phyloP scores from a whole-genome alignment of 495 filamentous ascomycete species.

The Aspergillus mulundensis region DNA sequence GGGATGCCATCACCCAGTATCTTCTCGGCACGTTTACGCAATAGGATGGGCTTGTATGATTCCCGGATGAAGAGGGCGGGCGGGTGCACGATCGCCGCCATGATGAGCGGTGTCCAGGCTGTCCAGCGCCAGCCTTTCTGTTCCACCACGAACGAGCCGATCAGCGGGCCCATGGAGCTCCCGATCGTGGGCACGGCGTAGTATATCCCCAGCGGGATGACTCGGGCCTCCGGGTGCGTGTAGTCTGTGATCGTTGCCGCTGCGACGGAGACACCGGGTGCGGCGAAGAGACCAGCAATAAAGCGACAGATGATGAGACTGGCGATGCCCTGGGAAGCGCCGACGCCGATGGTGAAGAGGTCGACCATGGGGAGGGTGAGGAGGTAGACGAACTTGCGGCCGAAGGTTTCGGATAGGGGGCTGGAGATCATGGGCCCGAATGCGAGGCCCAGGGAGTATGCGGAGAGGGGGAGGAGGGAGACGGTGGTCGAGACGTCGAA shows the following conservation, averaged over 20 bases:
- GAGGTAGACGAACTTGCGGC: slow-evolving; percentile 52
- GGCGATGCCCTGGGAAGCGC: slow-evolving; percentile 52
- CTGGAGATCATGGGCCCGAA: slow-evolving; percentile 57
- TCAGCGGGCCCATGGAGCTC: slow-evolving; percentile 52
- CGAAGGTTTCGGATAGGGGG: slow-evolving; percentile 56
- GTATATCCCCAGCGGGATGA: slow-evolving; percentile 16
- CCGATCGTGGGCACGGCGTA: slow-evolving; percentile 50
- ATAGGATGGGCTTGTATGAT: slow-evolving; percentile 49
- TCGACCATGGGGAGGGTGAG: slow-evolving; percentile 49
- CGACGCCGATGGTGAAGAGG: slow-evolving; percentile 62
- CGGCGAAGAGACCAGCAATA: slow-evolving; percentile 52
- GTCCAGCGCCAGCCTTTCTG: slow-evolving; percentile 52
- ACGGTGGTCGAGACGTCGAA: slow-evolving; percentile 49
- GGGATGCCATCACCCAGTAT: slow-evolving; percentile 30
- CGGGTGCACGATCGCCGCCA: slow-evolving; percentile 17
- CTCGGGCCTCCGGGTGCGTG: slow-evolving; percentile 6
- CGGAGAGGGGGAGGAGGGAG: slow-evolving; percentile 50
- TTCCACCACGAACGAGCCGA: slow-evolving; percentile 57
- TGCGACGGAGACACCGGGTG: slow-evolving; percentile 17
- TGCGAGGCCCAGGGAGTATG: slow-evolving; percentile 55
- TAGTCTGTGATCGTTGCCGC: slow-evolving; percentile 25
- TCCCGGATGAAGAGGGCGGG: slow-evolving; percentile 44
- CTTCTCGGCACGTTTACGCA: slow-evolving; percentile 22
- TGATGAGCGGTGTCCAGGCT: slow-evolving; percentile 44
- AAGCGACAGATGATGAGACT: slow-evolving; percentile 56